A percentile compares a stretch with the other conserved stretches of the same genome.
phyloP scores from a whole-genome alignment of 139 green algal species.

The Ostreobium quekettii region DNA sequence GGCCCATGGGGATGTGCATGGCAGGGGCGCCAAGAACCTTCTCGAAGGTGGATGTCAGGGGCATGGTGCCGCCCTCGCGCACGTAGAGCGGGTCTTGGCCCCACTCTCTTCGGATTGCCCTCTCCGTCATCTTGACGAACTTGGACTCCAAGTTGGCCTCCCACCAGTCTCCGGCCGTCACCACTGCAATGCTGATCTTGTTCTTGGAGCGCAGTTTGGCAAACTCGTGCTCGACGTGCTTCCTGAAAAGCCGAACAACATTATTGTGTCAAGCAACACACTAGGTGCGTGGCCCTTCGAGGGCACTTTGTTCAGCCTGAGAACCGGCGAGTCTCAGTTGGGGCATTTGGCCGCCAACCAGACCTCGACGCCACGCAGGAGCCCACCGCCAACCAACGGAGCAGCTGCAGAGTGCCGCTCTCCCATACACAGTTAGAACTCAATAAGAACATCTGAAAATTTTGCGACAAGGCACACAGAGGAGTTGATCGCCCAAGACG shows the following conservation, averaged over 20 bases:
- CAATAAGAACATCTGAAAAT: too few relatives aligned
- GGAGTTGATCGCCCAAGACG: too few relatives aligned
- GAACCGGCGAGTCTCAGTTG: too few relatives aligned
- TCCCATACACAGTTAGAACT: too few relatives aligned
- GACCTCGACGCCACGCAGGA: too few relatives aligned
- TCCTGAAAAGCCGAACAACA: constrained; percentile 24
- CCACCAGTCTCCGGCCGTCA: constrained; percentile 82
- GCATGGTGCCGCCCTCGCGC: constrained; percentile 78
- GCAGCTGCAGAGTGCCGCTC: too few relatives aligned
- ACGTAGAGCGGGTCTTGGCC: constrained; percentile 66
- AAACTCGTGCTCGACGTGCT: constrained; percentile 77
- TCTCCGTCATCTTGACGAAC: constrained; percentile 66
- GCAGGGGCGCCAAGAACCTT: constrained; percentile 73
- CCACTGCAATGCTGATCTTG: constrained; percentile 47
- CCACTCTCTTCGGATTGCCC: constrained; percentile 66
- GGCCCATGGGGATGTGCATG: constrained; percentile 86
- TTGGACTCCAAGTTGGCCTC: constrained; percentile 56
- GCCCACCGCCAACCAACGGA: too few relatives aligned
- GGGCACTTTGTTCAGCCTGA: too few relatives aligned
- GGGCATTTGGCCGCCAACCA: too few relatives aligned
- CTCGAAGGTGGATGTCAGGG: constrained; percentile 81
- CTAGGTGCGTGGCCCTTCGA: too few relatives aligned
- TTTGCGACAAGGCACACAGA: too few relatives aligned
- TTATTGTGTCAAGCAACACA: background rate
- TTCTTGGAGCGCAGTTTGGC: constrained; percentile 70